These are phyloP conservation scores for Trichophyton benhamiae DNA, from an alignment of 2,329 filamentous ascomycete genomes.

Conservation along the genomic window DNA sequence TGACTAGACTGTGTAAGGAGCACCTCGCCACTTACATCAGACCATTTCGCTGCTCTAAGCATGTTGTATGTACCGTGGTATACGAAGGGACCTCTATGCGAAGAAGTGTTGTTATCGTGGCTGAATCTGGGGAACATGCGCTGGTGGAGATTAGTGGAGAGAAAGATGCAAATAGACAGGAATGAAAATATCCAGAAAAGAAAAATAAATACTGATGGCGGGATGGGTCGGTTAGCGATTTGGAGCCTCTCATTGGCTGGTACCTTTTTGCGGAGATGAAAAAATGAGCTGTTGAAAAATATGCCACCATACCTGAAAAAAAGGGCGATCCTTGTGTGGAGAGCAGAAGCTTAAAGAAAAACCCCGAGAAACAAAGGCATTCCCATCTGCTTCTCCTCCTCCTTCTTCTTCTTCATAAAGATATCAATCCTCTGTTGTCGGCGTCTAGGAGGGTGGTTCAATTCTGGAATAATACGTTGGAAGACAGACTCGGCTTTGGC, in stretches of 20 bases:
- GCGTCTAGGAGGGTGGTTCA: not conserved
- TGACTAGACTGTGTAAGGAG: not conserved
- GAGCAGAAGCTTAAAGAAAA: not conserved
- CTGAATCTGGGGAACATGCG: not conserved
- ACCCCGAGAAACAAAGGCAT: not conserved
- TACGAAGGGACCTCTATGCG: too few species aligned
- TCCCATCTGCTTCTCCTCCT: too few species aligned
- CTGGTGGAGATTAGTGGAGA: not conserved
- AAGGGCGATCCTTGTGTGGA: not conserved
- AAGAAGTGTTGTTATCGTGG: not conserved
- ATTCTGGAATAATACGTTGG: not conserved
- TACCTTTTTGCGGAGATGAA: not conserved
- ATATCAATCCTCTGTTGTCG: too few species aligned
- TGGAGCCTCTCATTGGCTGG: not conserved
- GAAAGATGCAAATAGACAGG: not conserved
- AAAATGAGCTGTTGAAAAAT: not conserved
- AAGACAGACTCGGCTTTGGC: not conserved
- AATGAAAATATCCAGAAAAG: too few species aligned
- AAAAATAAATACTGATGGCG: not conserved
- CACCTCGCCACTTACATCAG: not conserved
- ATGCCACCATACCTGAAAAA: not conserved
- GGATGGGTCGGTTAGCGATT: not conserved
- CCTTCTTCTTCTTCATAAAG: too few species aligned
- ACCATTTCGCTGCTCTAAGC: not conserved
- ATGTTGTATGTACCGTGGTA: too few species aligned